Evolutionary conservation across 1,139 yeast genomes (phyloP).

Genomic region (Taphrina flavorubra): DNA sequence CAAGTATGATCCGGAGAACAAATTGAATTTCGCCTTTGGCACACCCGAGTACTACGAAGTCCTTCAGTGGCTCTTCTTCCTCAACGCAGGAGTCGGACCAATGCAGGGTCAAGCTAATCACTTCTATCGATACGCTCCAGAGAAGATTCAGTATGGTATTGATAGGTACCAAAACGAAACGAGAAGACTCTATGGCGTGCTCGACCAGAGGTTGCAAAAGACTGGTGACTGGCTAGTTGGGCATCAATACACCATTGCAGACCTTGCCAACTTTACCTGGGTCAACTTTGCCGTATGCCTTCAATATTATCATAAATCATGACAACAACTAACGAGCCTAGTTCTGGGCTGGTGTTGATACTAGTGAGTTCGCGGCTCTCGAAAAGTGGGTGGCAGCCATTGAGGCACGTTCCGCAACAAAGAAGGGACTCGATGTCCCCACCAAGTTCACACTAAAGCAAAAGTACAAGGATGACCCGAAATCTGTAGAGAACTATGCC

Average conservation of each 20-base stretch:
- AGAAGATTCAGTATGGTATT: constrained; percentile 60
- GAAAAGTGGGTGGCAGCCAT: constrained; percentile 30
- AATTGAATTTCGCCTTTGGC: constrained; percentile 58
- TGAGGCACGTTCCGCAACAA: constrained; percentile 32
- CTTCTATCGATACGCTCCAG: constrained; percentile 57
- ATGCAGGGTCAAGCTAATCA: constrained; percentile 66
- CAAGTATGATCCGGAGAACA: constrained; percentile 60
- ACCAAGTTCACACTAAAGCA: constrained; percentile 34
- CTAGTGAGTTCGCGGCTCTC: constrained; percentile 23
- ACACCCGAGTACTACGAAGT: constrained; percentile 48
- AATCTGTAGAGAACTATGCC: constrained; percentile 31
- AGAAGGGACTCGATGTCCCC: constrained; percentile 39
- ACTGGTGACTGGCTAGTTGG: constrained; percentile 63
- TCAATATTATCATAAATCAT: not conserved
- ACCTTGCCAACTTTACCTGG: constrained; percentile 58
- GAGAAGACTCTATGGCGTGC: constrained; percentile 60
- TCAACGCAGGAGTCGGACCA: constrained; percentile 66
- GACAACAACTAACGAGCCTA: not conserved
- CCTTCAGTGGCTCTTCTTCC: constrained; percentile 61
- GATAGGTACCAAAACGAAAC: constrained; percentile 61
- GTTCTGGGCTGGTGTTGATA: constrained; percentile 41
- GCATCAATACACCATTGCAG: constrained; percentile 62
- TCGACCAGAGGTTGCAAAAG: constrained; percentile 58
- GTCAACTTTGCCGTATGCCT: constrained; percentile 44
- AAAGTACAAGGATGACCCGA: constrained; percentile 28